Conservation (phyloP, 2,329 filamentous ascomycete species). For the Graphilbum sp. region DNA sequence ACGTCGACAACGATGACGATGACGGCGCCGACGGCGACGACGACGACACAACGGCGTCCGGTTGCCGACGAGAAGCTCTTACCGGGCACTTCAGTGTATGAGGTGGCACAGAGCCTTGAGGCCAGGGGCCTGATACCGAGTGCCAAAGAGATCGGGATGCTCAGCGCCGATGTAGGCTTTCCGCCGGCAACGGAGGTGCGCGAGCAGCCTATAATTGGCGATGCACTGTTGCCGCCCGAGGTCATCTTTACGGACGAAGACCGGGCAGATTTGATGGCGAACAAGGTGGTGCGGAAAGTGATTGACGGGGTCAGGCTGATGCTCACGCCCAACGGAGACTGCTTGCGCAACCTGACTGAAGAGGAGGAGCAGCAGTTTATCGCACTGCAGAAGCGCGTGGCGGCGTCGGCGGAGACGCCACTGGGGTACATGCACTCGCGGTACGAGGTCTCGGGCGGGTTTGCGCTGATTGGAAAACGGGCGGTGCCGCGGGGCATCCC, state of each 20-base stretch:
- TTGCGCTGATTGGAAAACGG: constrained; percentile 46
- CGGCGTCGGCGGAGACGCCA: constrained; percentile 30
- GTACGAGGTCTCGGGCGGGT: constrained; percentile 38
- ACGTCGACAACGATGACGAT: too few species aligned
- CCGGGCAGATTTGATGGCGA: constrained; percentile 35
- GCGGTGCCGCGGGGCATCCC: constrained; percentile 48
- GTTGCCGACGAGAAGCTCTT: background rate
- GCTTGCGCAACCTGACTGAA: constrained; percentile 52
- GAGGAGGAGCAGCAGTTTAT: constrained; percentile 58
- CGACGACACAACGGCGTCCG: too few species aligned
- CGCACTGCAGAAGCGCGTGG: constrained; percentile 45
- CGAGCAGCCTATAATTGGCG: constrained; percentile 3
- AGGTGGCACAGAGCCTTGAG: constrained; percentile 11
- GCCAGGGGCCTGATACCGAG: constrained; percentile 5
- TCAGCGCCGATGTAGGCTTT: background rate
- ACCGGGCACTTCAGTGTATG: constrained; percentile 2
- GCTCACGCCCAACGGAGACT: constrained; percentile 61
- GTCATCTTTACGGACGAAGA: constrained; percentile 36
- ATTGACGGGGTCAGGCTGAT: constrained; percentile 51
- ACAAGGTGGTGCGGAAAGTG: constrained; percentile 43
- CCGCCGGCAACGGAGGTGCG: background rate
- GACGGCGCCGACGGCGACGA: too few species aligned
- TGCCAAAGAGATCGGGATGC: background rate
- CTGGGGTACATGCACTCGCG: constrained; percentile 39
- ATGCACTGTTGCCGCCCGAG: constrained; percentile 20